Base-by-base conservation (phyloP, 345 rosid genomes). In the Chamaenerion angustifolium region DNA sequence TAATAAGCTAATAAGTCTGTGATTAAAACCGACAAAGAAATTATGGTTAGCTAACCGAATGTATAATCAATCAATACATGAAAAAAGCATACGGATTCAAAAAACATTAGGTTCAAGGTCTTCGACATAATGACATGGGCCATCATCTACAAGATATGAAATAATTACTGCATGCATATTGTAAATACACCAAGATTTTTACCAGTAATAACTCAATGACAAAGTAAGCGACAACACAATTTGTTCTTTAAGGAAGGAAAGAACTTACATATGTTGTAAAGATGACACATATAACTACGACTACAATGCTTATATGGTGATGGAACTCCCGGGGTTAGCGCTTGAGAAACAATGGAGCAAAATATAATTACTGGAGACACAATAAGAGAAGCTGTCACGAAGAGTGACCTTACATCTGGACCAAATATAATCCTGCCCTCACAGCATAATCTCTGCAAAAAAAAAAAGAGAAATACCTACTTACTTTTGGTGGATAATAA, bases 401-500 rank as follows among this genome's bases (percentile, higher is more conserved):
- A 74, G 41, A 89, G 67, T 6, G 97, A 82, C 70, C 89, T 77
- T 43, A 56, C 77, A 68, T 89, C 95, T 18, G 94, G 90, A 18
- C 97, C 94, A 40, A 85, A 89, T 35, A 82, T 51, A 55, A 89
- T 54, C 66, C 85, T 85, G 54, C 97, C 97, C 47, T 81, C 80
- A 44, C 72, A 51, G 68, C 69, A 85, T 64, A 89, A 80, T 72
- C 69, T 71, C 95, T 85, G 76, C 80, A 78, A 54, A 1, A 21
- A 31, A 31, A n/a, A n/a, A n/a, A n/a, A n/a, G n/a, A n/a, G n/a
- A n/a, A 31, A 31, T 31, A 8, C 37, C 37, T 5, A 4, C 5
- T 31, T 31, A 31, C 37, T 31, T 31, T 31, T 31, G 37, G 6
- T 31, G 10, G 37, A 31, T 3, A 31, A 7, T 31, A 31, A 31